Conservation (phyloP, 176 grass and related monocot species). For the Secale cereale region DNA sequence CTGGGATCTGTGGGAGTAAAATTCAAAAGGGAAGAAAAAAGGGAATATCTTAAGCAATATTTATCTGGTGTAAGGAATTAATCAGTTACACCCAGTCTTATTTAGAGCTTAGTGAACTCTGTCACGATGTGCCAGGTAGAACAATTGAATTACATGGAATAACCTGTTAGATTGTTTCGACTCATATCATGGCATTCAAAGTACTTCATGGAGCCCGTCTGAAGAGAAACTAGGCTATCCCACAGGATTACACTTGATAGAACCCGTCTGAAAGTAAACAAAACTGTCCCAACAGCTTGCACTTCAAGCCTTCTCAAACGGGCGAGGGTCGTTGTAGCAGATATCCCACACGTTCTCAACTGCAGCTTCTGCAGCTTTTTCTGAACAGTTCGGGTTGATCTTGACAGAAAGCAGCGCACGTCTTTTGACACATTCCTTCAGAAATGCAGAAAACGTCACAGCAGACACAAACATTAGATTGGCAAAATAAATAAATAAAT, state of each 20-base stretch:
- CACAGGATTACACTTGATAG: background rate
- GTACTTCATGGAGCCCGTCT: background rate
- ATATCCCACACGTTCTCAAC: slow-evolving; percentile 83
- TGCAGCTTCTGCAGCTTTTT: slow-evolving; percentile 73
- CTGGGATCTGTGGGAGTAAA: no score
- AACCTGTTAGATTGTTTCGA: background rate
- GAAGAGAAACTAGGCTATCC: slow-evolving; percentile 23
- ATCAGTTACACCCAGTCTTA: background rate
- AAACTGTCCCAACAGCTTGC: background rate
- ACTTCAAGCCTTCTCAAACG: slow-evolving; percentile 82
- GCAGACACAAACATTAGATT: slow-evolving; percentile 11
- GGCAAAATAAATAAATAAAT: background rate
- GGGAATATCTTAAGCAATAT: background rate
- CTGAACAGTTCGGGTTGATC: slow-evolving; percentile 56
- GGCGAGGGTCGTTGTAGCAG: slow-evolving; percentile 76
- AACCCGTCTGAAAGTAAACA: background rate
- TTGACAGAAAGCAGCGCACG: slow-evolving; percentile 66
- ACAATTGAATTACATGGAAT: background rate
- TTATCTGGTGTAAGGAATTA: background rate
- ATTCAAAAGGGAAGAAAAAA: background rate
- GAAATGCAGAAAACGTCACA: slow-evolving; percentile 15
- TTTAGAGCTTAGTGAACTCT: background rate
- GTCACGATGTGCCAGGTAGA: background rate
- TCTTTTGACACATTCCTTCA: slow-evolving; percentile 88
- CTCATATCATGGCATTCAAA: background rate